A percentile compares a stretch with the other conserved stretches of the same genome.
Conservation (phyloP, 2,329 filamentous ascomycete genomes). For the Botrytis cinerea region DNA sequence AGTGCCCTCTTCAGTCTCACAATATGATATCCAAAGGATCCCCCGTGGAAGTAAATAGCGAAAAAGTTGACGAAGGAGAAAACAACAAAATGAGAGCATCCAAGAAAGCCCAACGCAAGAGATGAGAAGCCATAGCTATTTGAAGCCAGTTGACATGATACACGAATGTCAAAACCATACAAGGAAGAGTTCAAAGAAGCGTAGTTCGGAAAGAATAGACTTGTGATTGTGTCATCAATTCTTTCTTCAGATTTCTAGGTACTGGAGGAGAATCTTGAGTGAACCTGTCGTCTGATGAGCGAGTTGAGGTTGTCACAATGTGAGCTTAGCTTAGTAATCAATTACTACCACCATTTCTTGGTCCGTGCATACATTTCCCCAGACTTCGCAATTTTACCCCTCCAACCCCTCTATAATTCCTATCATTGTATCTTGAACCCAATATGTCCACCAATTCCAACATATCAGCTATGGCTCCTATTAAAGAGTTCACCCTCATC, state of each 20-base stretch:
- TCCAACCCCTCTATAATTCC: slow-evolving; percentile 9
- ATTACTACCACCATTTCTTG: neutral
- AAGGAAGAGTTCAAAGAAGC: neutral
- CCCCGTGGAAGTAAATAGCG: no score
- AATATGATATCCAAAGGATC: neutral
- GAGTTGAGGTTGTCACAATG: neutral
- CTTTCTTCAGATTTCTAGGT: neutral
- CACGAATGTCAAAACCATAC: neutral
- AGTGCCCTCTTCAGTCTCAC: neutral
- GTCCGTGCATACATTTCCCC: slow-evolving; percentile 16
- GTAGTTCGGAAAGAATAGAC: neutral
- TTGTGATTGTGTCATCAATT: neutral
- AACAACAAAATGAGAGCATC: neutral
- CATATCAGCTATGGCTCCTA: slow-evolving; percentile 24
- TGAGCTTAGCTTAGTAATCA: slow-evolving; percentile 14
- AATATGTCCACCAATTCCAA: slow-evolving; percentile 9
- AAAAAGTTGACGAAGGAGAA: neutral
- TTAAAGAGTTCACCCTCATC: slow-evolving; percentile 75
- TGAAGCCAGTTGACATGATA: neutral
- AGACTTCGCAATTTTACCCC: slow-evolving; percentile 20
- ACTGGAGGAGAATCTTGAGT: no score
- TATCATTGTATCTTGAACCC: neutral
- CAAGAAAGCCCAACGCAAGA: neutral
- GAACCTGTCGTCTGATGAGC: neutral
- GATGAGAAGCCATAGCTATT: neutral